Base-by-base conservation (phyloP, 2,329 filamentous ascomycete genomes). In the Ophioceras dolichostomum region DNA sequence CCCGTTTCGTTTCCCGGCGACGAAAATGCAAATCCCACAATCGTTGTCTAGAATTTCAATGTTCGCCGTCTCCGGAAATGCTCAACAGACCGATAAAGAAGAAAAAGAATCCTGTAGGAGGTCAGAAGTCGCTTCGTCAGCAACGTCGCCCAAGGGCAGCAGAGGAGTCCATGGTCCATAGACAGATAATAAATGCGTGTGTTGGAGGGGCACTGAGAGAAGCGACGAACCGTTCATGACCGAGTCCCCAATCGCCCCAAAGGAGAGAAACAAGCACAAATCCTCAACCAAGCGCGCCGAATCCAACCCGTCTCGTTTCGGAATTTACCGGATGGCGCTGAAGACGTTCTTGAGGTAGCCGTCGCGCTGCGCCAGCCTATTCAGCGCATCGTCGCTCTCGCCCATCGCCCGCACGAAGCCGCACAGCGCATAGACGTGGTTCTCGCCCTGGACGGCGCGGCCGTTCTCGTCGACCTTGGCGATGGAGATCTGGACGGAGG, bases 381-480 rank as follows among this genome's bases (percentile, higher is more conserved):
- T 98, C 60, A 98, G 67, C 57, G 83, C 76, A 70, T 98, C 91
- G 64, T 98, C 91, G 65, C 79, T 81, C 84, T 98, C 93, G 62
- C 91, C 91, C 79, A 94, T 91, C 55, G 88, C 85, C 55, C 91
- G 83, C 58, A 98, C 85, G 73, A 96, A 98, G 49, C 91, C 91
- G 72, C 83, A 94, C 50, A 98, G 83, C 55, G 91, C 89, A 65
- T 94, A 98, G 61, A 85, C 80, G 69, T 95, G 83, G 80, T 88
- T 94, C 74, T 95, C 91, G 68, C 89, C 87, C 53, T 85, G 86
- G 70, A 79, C 59, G 51, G 88, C 87, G 57, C 88, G 85, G 64
- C 91, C 91, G 73, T 88, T 93, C 81, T 98, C 91, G 68, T 96
- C 89, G 57, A 98, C 91, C 76, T 95, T 96, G 67, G 82, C 89